Evolutionary conservation across 192 early-diverging fungal genomes (phyloP).

Genomic region (Entomortierella chlamydospora): DNA sequence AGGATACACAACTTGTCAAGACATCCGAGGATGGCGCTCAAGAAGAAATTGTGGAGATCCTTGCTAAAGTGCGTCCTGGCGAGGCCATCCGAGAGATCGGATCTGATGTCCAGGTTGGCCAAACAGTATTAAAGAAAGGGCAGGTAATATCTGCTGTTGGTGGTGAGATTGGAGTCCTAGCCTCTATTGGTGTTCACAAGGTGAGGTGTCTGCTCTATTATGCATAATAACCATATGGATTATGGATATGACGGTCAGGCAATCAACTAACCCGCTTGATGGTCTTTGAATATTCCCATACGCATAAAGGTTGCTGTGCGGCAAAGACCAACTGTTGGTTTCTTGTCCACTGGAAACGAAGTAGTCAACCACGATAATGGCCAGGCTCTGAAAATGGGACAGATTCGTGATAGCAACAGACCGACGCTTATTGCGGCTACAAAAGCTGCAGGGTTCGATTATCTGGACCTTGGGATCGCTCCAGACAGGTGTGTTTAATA

Average conservation of each 20-base stretch:
- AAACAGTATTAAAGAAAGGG: conserved; percentile 69
- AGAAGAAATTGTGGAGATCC: conserved; percentile 67
- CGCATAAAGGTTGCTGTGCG: conserved; percentile 64
- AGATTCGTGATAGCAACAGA: conserved; percentile 89
- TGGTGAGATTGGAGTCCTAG: conserved; percentile 87
- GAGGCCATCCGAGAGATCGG: conserved; percentile 89
- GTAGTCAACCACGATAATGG: conserved; percentile 67
- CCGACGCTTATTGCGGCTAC: conserved; percentile 79
- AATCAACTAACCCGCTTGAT: no score
- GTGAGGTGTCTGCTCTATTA: no score
- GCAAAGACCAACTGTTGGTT: conserved; percentile 75
- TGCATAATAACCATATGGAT: neutral
- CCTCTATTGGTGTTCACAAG: conserved; percentile 76
- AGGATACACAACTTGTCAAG: conserved; percentile 83
- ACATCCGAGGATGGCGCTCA: conserved; percentile 64
- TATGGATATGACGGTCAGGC: no score
- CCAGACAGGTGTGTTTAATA: conserved; percentile 66
- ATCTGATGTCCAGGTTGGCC: conserved; percentile 73
- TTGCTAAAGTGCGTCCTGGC: conserved; percentile 52
- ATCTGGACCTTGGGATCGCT: conserved; percentile 80
- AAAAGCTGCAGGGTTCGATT: conserved; percentile 68
- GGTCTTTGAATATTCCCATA: neutral
- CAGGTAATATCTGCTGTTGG: conserved; percentile 73
- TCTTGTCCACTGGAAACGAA: conserved; percentile 94
- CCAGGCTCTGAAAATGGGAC: conserved; percentile 61